Base-by-base conservation (phyloP, 2,329 filamentous ascomycete species). In the Diaporthe vexans region DNA sequence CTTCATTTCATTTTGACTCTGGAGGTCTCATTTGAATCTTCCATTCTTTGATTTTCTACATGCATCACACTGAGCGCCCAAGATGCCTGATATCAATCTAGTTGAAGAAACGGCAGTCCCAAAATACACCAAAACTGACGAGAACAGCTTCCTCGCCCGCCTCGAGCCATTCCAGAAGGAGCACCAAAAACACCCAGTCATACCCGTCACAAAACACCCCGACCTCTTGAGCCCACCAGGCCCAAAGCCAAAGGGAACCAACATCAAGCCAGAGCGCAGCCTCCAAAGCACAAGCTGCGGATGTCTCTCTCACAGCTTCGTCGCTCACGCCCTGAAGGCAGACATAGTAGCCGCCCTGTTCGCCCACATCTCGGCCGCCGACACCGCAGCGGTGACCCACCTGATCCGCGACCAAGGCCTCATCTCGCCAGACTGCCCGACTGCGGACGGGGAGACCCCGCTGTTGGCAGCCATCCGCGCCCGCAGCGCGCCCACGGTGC, bases 351-450 rank as follows among this genome's bases (percentile, higher is more conserved):
- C 6, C 6, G 46, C 61, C 7, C 29, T 67, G 3, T 52, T 52
- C 46, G 29, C n/a, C 51, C 5, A 3, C 46, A 67, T 67, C n/a
- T 17, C 61, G 13, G 3, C 46, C 29, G 7, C 2, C 0, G 15
- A 67, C 29, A 37, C 29, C 0, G 29, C 8, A 21, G 61, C 61
- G 10, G 29, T 26, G 1, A 0, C n/a, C 13, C 29, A 52, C 29
- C 80, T 84, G 33, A 75, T 86, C 63, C 24, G 75, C 65, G 29
- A 74, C 5, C 75, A 72, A 6, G 84, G 84, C 7, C 79, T 84
- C 74, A 79, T 86, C 65, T 84, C 83, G 19, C 84, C 84, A 6
- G 83, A 85, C 77, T 79, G 81, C 4, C 79, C 81, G 33, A 76
- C 77, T 73, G 15, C 13, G 8, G 51, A 26, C 5, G 80, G 81